Evolutionary conservation across 768 basidiomycete genomes (phyloP), one percentile per base, ranked within the genome.

Genomic region (Xerocomellus chrysenteron): DNA sequence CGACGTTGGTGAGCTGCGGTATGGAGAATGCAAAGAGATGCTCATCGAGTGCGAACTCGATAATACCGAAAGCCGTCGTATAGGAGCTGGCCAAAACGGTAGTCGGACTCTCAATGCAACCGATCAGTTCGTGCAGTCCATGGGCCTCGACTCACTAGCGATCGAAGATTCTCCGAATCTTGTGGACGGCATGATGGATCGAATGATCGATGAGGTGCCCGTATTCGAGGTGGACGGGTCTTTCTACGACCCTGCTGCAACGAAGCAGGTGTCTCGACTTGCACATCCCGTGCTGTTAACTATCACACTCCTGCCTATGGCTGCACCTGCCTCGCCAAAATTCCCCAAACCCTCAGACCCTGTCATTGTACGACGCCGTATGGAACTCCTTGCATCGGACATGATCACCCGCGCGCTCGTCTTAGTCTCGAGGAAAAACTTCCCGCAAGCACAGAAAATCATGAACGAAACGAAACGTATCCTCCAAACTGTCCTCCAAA

Each of bases 21-120:
- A 92, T 67, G 97, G 97, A n/a, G 95, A 98, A 78, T 82, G 85
- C 67, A 92, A 96, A 74, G 97, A 99, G 81, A 94, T 99, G 84
- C 80, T 99, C 21, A 84, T 99, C 58, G 96, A 99, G 75, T 71
- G 70, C 33, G 97, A 99, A 74, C 81, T 97, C 57, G 90, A 94
- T 68, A 91, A 92, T 65, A 76, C 78, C 52, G 88, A 92, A 55
- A 59, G 54, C 42, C 65, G 66, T 50, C 69, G 60, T 33, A 41
- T 44, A 9, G 60, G 52, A 40, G 39, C 44, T 17, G 40, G 46
- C 43, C 55, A 60, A 39, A 61, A 54, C n/a, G 48, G 59, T 32
- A 50, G 36, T 48, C 67, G 67, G 13, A 68, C 77, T 32, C 69
- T 87, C 71, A 92, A 90, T 60, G 93, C 93, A 28, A 96, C 92